A percentile compares a stretch with the other conserved stretches of the same genome.
These are phyloP conservation scores for Thalassiosira gravida DNA, from an alignment of 352 stramenopile species.

Conservation along the genomic window DNA sequence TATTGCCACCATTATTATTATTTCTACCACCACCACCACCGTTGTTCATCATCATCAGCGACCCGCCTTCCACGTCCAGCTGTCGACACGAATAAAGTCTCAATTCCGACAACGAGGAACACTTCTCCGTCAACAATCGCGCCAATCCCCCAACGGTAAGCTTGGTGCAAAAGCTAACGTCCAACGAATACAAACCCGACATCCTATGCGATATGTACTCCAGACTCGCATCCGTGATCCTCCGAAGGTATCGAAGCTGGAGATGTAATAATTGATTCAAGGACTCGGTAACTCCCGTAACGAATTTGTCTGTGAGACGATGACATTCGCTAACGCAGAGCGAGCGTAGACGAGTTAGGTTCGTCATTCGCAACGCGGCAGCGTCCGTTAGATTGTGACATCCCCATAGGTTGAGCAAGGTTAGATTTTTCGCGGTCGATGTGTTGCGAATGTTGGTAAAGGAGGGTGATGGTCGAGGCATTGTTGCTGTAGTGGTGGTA, in stretches of 20 bases:
- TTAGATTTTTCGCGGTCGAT: too few species aligned
- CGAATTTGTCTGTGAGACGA: too few species aligned
- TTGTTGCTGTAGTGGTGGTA: too few species aligned
- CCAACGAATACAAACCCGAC: constrained; percentile 58
- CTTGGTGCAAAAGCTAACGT: constrained; percentile 72
- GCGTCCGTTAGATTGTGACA: too few species aligned
- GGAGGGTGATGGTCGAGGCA: too few species aligned
- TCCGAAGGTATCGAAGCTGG: constrained; percentile 64
- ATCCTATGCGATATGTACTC: constrained; percentile 48
- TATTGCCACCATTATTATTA: constrained; percentile 8
- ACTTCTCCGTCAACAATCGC: constrained; percentile 36
- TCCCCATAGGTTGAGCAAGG: too few species aligned
- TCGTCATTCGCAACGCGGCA: too few species aligned
- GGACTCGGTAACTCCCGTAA: too few species aligned
- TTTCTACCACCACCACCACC: constrained; percentile 11
- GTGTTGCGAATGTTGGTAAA: too few species aligned
- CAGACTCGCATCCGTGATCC: constrained; percentile 58
- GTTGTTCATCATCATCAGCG: too few species aligned
- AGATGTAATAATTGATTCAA: constrained; percentile 60
- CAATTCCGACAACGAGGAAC: constrained; percentile 54
- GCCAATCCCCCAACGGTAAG: constrained; percentile 47
- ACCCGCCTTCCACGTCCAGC: constrained; percentile 25
- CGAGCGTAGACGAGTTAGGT: too few species aligned
- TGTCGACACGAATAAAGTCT: constrained; percentile 50
- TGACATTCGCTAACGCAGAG: too few species aligned